These are phyloP conservation scores for Penicillium verrucosum DNA, from an alignment of 2,329 filamentous ascomycete species.

Conservation along the genomic window DNA sequence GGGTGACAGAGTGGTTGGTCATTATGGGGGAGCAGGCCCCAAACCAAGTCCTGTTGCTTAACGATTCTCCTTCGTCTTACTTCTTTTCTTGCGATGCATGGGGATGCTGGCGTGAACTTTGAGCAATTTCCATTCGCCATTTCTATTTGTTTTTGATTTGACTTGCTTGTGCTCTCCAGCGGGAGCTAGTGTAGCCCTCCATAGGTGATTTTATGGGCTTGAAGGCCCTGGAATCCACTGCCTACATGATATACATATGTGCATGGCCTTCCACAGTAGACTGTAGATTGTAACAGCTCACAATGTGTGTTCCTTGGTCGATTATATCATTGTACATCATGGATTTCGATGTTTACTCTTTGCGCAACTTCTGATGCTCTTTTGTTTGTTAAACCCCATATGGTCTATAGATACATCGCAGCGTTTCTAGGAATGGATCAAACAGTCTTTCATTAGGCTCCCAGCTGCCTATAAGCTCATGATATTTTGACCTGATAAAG, in stretches of 20 bases:
- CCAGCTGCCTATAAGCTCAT: neutral
- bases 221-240: conserved; percentile 5
- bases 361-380: neutral
- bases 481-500: neutral
- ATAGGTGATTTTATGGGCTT: conserved; percentile 7
- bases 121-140: conserved; percentile 15
- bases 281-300: neutral
- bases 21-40: conserved; percentile 10
- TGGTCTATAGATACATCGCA: neutral
- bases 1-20: conserved; percentile 11
- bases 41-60: conserved; percentile 15
- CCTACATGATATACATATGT: conserved; percentile 5
- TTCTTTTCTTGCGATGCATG: conserved; percentile 30
- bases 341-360: neutral
- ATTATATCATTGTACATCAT: neutral
- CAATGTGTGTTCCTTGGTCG: neutral
- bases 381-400: neutral
- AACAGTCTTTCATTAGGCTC: neutral
- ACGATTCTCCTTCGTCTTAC: conserved; percentile 25
- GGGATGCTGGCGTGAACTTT: conserved; percentile 29
- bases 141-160: conserved; percentile 13
- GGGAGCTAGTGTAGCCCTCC: conserved; percentile 33
- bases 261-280: neutral
- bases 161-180: conserved; percentile 26
- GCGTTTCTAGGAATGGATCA: neutral